Evolutionary conservation across 805 yeast species (phyloP).

Genomic region (Wickerhamomyces sydowiorum): DNA sequence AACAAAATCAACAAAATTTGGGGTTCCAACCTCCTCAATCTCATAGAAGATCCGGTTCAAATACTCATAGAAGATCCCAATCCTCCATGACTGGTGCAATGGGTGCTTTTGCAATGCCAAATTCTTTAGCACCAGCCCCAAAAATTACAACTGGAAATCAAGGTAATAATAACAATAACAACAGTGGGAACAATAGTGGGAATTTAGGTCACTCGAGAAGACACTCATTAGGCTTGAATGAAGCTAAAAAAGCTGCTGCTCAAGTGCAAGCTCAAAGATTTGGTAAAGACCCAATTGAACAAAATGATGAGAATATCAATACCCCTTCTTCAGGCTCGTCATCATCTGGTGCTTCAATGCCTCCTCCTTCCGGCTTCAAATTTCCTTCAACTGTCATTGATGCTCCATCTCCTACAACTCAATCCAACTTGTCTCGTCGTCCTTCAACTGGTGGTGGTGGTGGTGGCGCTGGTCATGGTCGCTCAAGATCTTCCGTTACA

Average conservation of each 20-base stretch:
- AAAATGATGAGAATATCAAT: no score
- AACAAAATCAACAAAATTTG: conserved; percentile 35
- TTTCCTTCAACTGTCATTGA: conserved; percentile 46
- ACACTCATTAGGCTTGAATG: conserved; percentile 86
- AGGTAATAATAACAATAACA: neutral
- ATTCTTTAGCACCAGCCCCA: conserved; percentile 21
- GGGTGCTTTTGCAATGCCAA: conserved; percentile 25
- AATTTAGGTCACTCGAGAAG: conserved; percentile 75
- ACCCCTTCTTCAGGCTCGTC: no score
- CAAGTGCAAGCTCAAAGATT: conserved; percentile 72
- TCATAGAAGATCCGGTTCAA: conserved; percentile 7
- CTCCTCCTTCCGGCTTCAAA: conserved; percentile 39
- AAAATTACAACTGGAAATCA: conserved; percentile 4
- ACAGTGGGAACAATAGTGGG: neutral
- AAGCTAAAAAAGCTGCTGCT: conserved; percentile 97
- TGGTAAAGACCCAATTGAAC: conserved; percentile 14
- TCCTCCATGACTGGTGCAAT: conserved; percentile 32
- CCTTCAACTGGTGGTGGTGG: neutral
- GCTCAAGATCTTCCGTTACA: conserved; percentile 19
- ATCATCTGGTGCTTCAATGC: conserved; percentile 8
- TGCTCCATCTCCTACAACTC: conserved; percentile 17
- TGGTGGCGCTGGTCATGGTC: conserved; percentile 11
- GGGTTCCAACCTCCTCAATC: conserved; percentile 14
- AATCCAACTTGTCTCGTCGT: neutral
- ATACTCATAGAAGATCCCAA: conserved; percentile 43